Percentiles rank a stretch among this genome's conserved stretches.
Conservation (phyloP, 257 asterid species). For the Jacaranda mimosifolia region DNA sequence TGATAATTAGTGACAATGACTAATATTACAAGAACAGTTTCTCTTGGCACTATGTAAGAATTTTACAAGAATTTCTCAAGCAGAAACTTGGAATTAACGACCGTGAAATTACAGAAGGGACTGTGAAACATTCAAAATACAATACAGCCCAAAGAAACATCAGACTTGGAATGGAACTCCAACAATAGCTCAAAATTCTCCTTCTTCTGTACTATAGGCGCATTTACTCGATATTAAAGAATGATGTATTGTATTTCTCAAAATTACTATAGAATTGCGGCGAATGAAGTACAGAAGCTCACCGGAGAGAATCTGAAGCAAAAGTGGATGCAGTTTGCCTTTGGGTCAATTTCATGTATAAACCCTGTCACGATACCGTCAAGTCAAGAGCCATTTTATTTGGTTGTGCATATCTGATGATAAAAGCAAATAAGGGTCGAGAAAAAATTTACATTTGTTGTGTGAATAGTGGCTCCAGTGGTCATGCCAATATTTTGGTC, state of each 20-base stretch:
- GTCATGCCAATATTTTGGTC: constrained; percentile 93
- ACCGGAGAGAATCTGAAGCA: constrained; percentile 45
- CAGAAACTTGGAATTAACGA: neutral
- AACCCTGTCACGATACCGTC: constrained; percentile 64
- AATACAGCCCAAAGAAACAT: neutral
- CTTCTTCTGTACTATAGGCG: neutral
- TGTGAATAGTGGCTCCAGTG: constrained; percentile 98
- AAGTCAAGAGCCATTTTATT: neutral
- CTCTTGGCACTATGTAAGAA: neutral
- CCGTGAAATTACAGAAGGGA: neutral
- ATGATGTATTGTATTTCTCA: neutral
- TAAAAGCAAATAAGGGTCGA: neutral
- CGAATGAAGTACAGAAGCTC: constrained; percentile 14
- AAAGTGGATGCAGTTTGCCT: constrained; percentile 55
- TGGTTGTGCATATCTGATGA: neutral
- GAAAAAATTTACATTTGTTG: constrained; percentile 71
- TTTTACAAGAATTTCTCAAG: neutral
- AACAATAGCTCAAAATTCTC: neutral
- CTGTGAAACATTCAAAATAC: neutral
- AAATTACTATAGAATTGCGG: neutral
- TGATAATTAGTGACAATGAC: neutral
- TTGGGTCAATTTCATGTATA: constrained; percentile 83
- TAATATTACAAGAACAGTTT: no score
- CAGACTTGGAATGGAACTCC: neutral
- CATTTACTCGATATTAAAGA: neutral